These are phyloP conservation scores for Penicillium crystallinum DNA, from an alignment of 495 filamentous ascomycete genomes.

Conservation along the genomic window DNA sequence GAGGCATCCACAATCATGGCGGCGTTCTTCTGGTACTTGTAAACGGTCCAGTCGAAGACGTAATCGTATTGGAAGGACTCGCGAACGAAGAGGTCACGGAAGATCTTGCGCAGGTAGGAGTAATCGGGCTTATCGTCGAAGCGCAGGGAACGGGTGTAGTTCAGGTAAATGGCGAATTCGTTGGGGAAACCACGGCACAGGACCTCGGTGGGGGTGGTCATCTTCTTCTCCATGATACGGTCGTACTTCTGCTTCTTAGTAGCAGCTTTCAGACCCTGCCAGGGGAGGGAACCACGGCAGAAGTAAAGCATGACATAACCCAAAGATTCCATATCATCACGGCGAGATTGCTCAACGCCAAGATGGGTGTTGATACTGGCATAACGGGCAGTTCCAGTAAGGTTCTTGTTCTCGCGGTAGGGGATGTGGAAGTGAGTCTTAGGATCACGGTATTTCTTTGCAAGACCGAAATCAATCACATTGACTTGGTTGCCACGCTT, in stretches of 20 bases:
- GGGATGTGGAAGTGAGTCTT: slow-evolving; percentile 99
- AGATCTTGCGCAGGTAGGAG: slow-evolving; percentile 99
- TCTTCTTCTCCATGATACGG: slow-evolving; percentile 99
- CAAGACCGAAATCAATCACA: slow-evolving; percentile 98
- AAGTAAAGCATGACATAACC: slow-evolving; percentile 99
- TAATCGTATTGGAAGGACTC: slow-evolving; percentile 99
- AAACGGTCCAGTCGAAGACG: slow-evolving; percentile 99
- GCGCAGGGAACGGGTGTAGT: slow-evolving; percentile 97
- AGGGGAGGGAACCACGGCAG: slow-evolving; percentile 97
- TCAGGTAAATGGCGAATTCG: slow-evolving; percentile 99
- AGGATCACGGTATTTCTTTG: slow-evolving; percentile 99
- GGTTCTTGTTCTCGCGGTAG: slow-evolving; percentile 99
- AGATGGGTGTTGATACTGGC: slow-evolving; percentile 99
- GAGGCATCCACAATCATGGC: slow-evolving; percentile 78
- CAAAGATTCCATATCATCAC: slow-evolving; percentile 99
- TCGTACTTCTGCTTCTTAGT: slow-evolving; percentile 99
- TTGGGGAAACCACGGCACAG: slow-evolving; percentile 99
- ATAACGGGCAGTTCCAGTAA: slow-evolving; percentile 98
- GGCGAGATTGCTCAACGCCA: slow-evolving; percentile 97
- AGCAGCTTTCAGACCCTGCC: slow-evolving; percentile 99
- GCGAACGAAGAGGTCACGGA: slow-evolving; percentile 98
- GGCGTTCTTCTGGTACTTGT: slow-evolving; percentile 99
- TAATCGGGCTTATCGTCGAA: slow-evolving; percentile 99
- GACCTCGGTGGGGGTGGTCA: slow-evolving; percentile 99
- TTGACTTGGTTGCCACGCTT: slow-evolving; percentile 99